Evolutionary conservation across 495 filamentous ascomycete genomes (phyloP), one percentile per base, ranked within the genome.

Genomic region (Podospora bellae-mahoneyi): DNA sequence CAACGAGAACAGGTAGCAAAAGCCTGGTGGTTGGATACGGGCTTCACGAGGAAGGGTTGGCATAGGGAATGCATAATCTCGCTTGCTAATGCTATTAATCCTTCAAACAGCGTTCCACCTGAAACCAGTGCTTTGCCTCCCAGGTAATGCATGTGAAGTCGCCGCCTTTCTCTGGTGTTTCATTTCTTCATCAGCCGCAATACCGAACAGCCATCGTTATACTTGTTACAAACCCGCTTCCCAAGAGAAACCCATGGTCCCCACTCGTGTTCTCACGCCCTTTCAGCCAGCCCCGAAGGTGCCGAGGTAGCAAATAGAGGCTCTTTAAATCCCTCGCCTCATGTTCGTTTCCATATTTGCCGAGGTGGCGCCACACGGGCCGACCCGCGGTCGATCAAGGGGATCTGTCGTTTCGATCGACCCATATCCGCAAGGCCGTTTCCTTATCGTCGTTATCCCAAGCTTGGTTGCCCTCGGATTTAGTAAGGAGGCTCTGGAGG

Each of bases 401-500:
- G 66, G 69, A 65, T 66, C 67, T 20, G 23, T 58, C 55, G n/a
- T 5, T 20, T 26, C 18, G 64, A 68, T 65, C 67, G 67, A 69
- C 62, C 61, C 56, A 23, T 59, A 60, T 60, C 30, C n/a, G 54
- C 66, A 68, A 64, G 62, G 62, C 57, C 67, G 26, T 27, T 30
- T 27, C 60, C 16, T 39, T 67, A 10, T 28, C 64, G 34, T 39
- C 30, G 0, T 39, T 23, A 28, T 53, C 61, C 13, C 5, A 27
- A 32, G 18, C 16, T 7, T n/a, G 6, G n/a, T 48, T 48, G 15
- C 19, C 34, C 10, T 9, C 27, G 18, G n/a, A 9, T 20, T 62
- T 67, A 74, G 28, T 65, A 69, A 10, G 64, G 69, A 23, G 74
- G 72, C 60, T 72, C 65, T 13, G 76, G 76, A 23, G 76, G 76